Percentiles rank a stretch among this genome's conserved stretches.
Evolutionary conservation across 1,139 yeast genomes (phyloP).

Genomic region (Pichia sp.): DNA sequence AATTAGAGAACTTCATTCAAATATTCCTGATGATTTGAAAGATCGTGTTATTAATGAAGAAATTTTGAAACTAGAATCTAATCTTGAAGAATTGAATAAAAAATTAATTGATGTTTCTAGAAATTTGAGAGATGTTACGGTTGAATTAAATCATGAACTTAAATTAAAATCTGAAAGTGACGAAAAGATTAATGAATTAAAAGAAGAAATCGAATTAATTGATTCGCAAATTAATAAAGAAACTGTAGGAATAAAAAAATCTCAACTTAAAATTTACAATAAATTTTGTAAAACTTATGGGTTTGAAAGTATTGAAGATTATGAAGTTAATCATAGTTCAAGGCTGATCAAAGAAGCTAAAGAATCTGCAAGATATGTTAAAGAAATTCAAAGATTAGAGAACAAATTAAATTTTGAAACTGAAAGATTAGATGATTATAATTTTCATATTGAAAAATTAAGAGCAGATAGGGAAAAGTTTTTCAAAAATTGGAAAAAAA

Average conservation of each 20-base stretch:
- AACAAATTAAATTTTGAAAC: constrained; percentile 61
- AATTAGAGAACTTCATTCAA: constrained; percentile 44
- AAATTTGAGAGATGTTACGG: constrained; percentile 44
- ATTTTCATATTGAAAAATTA: constrained; percentile 38
- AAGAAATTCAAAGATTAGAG: constrained; percentile 55
- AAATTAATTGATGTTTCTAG: constrained; percentile 47
- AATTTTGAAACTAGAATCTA: constrained; percentile 49
- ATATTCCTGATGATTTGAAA: constrained; percentile 49
- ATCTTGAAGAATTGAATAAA: constrained; percentile 46
- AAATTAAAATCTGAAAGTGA: constrained; percentile 32
- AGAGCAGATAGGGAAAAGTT: constrained; percentile 33
- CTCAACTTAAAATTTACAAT: constrained; percentile 44
- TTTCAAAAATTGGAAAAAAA: constrained; percentile 32
- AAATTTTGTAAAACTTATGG: constrained; percentile 51
- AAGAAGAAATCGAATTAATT: constrained; percentile 10
- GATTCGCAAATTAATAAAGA: constrained; percentile 20
- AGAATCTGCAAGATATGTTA: constrained; percentile 56
- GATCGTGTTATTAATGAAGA: constrained; percentile 56
- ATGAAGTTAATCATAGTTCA: constrained; percentile 63
- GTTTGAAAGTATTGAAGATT: constrained; percentile 52
- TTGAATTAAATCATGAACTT: constrained; percentile 51
- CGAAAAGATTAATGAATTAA: constrained; percentile 28
- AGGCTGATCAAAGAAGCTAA: constrained; percentile 53
- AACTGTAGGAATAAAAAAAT: constrained; percentile 31
- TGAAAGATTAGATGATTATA: constrained; percentile 48